Base-by-base conservation (phyloP, 2,329 filamentous ascomycete genomes). In the Botrytis pseudocinerea region DNA sequence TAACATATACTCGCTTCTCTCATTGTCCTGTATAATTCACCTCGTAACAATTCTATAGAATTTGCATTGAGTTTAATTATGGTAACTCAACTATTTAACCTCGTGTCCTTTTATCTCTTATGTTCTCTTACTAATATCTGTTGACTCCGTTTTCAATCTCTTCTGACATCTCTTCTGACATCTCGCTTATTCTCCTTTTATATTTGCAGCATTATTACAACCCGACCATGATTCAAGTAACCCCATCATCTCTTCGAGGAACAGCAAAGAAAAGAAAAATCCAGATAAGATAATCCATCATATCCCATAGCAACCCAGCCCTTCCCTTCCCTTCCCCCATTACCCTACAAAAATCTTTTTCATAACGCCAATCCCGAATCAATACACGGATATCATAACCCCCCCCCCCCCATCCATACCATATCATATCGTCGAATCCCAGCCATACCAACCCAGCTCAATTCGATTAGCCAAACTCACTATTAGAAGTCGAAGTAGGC, bases 171-270 rank as follows among this genome's bases (percentile, higher is more conserved):
- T 61, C 7, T 38, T 25, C 20, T 40, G 22, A 22, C 25, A 3
- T 61, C 59, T 61, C 59, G 59, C 59, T 61, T 61, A 40, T 8
- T 25, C 59, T 40, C 59, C 59, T 61, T n/a, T 61, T n/a, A 38
- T n/a, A 40, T 61, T 12, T 16, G 35, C 59, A 40, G 35, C 22
- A 18, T 38, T 7, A 61, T 61, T 61, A 40, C 35, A 61, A 8
- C 12, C 25, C 35, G 12, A 18, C 59, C 10, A 61, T 57, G n/a
- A 57, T 57, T 28, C 22, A 16, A 25, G 35, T 7, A 61, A n/a
- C 2, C 22, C 35, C 59, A 60, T 40, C 35, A 8, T 40, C 12
- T 40, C 59, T 61, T 40, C 59, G 40, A 25, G 35, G 35, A n/a
- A 14, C 2, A 40, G 25, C 35, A n/a, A 38, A 18, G 22, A 40